Base-by-base conservation (phyloP, 2,329 filamentous ascomycete species). In the Phaeoacremonium minimum region DNA sequence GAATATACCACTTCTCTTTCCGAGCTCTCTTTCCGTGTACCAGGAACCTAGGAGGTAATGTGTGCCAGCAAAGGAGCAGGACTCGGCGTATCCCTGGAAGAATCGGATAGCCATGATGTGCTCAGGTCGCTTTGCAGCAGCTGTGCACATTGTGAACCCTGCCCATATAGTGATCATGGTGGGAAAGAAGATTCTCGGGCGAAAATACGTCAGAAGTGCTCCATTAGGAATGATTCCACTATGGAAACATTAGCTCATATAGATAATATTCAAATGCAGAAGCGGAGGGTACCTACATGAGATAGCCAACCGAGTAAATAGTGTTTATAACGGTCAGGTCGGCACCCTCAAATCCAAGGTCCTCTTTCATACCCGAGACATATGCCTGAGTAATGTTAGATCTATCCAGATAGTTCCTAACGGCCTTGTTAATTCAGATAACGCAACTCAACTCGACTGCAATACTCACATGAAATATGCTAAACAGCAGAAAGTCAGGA, bases 131-230 rank as follows among this genome's bases (percentile, higher is more conserved):
- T 72, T 66, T 0, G 61, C 67, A 4, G 69, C 64, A 2, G 74
- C 76, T 2, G 75, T 80, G 22, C 68, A 60, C 74, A 83, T 80
- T 3, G 80, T 85, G 17, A 85, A 56, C 1, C 66, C 62, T 3
- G 73, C 79, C 82, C 81, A 85, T 38, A 76, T 49, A 15, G 81
- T 38, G 71, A 82, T 80, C 69, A 80, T 81, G 18, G 63, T 48
- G 0, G 79, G 80, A 48, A 81, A 81, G 63, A 76, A 84, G 42
- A 75, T 64, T n/a, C 78, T 67, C 3, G 80, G 80, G 33, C 70
- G 70, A 41, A 85, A 51, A 46, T 81, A 79, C 52, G 83, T 75
- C 4, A 85, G 64, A 4, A 76, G 76, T 7, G 83, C 53, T 47
- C 80, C 81, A 35, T 70, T 74, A 0, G 77, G 77, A 13, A 83